These are phyloP conservation scores for Pseudopyricularia cyperi DNA, from an alignment of 2,329 filamentous ascomycete species.

Conservation along the genomic window DNA sequence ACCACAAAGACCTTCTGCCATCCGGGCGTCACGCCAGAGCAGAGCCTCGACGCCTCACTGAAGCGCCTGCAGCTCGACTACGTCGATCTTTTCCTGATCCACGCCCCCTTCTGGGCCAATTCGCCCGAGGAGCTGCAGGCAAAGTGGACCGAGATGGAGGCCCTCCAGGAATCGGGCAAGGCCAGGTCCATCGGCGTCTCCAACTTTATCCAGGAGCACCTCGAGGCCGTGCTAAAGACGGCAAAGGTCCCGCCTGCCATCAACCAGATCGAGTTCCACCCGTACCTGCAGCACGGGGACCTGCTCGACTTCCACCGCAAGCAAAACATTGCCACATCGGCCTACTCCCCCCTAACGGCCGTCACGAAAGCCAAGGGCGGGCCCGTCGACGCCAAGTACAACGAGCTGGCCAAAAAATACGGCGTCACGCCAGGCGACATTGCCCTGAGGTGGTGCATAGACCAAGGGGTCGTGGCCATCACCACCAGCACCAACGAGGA, in stretches of 20 bases:
- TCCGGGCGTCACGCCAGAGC: not conserved
- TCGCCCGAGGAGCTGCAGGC: slow-evolving; percentile 38
- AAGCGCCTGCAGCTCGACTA: slow-evolving; percentile 55
- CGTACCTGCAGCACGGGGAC: slow-evolving; percentile 54
- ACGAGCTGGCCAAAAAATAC: slow-evolving; percentile 42
- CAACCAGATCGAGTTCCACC: slow-evolving; percentile 75
- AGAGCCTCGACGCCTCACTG: slow-evolving; percentile 34
- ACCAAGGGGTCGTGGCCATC: slow-evolving; percentile 43
- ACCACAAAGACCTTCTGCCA: slow-evolving; percentile 42
- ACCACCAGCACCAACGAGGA: slow-evolving; percentile 48
- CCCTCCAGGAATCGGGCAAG: slow-evolving; percentile 52
- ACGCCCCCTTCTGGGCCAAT: slow-evolving; percentile 40
- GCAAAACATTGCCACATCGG: slow-evolving; percentile 41
- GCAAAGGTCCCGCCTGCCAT: slow-evolving; percentile 51
- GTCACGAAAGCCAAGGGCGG: slow-evolving; percentile 34
- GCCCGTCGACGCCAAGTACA: slow-evolving; percentile 38
- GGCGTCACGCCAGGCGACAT: slow-evolving; percentile 41
- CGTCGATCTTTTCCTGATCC: slow-evolving; percentile 58
- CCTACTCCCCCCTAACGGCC: slow-evolving; percentile 43
- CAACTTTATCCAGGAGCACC: slow-evolving; percentile 50
- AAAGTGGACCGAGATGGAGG: slow-evolving; percentile 48
- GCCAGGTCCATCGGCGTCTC: slow-evolving; percentile 64
- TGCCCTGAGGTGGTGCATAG: slow-evolving; percentile 45
- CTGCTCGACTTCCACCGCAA: slow-evolving; percentile 44
- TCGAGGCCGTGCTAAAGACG: slow-evolving; percentile 43